Evolutionary conservation across 805 yeast species (phyloP).

Genomic region (Lipomyces lipofer): DNA sequence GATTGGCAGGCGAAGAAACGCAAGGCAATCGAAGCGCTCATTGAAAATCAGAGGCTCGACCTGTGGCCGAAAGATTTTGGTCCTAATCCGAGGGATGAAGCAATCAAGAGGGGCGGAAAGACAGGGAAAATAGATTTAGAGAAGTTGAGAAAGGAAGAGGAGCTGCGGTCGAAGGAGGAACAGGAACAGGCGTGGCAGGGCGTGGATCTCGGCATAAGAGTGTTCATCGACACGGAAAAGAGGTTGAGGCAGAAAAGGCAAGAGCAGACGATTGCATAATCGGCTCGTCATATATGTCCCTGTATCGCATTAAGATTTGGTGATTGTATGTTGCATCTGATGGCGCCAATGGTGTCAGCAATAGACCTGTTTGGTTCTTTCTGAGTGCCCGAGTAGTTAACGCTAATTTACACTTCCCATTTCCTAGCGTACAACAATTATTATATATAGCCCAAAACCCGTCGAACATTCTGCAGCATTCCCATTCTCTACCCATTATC

Average conservation of each 20-base stretch:
- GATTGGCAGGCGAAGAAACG: slow-evolving; percentile 70
- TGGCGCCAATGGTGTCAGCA: too few relatives aligned
- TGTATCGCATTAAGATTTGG: too few relatives aligned
- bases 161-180: slow-evolving; percentile 33
- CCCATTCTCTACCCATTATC: too few relatives aligned
- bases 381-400: too few relatives aligned
- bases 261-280: too few relatives aligned
- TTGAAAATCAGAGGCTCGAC: slow-evolving; percentile 41
- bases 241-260: slow-evolving; percentile 44
- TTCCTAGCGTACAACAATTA: too few relatives aligned
- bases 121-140: slow-evolving; percentile 7
- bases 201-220: slow-evolving; percentile 75
- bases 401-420: too few relatives aligned
- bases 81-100: slow-evolving; percentile 46
- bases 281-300: too few relatives aligned
- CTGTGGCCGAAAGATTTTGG: slow-evolving; percentile 69
- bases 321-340: too few relatives aligned
- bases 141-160: slow-evolving; percentile 6
- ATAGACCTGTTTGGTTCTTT: too few relatives aligned
- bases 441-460: too few relatives aligned
- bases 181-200: slow-evolving; percentile 54
- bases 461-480: too few relatives aligned
- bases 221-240: slow-evolving; percentile 81
- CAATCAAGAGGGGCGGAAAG: slow-evolving; percentile 25
- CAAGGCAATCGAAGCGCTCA: slow-evolving; percentile 57